Percentiles rank a stretch among this genome's conserved stretches.
These are phyloP conservation scores for Talaromyces trachyspermus DNA, from an alignment of 495 filamentous ascomycete species.

Conservation along the genomic window DNA sequence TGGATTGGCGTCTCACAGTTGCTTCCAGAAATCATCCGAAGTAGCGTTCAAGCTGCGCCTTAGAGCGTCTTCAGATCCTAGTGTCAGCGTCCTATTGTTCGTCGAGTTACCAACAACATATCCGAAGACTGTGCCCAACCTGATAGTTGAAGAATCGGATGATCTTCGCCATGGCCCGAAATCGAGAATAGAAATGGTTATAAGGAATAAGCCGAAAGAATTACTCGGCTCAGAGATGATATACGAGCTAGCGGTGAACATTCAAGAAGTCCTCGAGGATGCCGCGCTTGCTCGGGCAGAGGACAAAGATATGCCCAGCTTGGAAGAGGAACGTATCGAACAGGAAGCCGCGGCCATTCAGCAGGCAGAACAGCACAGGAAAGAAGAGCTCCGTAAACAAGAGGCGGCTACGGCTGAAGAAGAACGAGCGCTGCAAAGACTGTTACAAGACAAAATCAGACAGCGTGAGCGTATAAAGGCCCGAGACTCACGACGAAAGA, in stretches of 20 bases:
- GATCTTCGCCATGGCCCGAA: slow-evolving; percentile 56
- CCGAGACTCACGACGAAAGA: slow-evolving; percentile 29
- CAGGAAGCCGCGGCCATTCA: slow-evolving; percentile 50
- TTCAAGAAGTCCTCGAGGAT: slow-evolving; percentile 85
- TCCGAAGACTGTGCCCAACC: slow-evolving; percentile 73
- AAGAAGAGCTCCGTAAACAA: slow-evolving; percentile 43
- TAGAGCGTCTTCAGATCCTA: slow-evolving; percentile 61
- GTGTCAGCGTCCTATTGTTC: slow-evolving; percentile 52
- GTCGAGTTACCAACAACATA: slow-evolving; percentile 86
- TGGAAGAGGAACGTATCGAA: slow-evolving; percentile 82
- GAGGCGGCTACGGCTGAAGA: slow-evolving; percentile 60
- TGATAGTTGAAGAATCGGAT: slow-evolving; percentile 58
- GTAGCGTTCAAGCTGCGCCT: slow-evolving; percentile 73
- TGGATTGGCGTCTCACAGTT: too few species aligned
- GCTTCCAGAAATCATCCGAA: slow-evolving; percentile 59
- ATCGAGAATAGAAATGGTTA: slow-evolving; percentile 60
- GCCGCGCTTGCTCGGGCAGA: slow-evolving; percentile 66
- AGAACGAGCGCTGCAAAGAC: slow-evolving; percentile 62
- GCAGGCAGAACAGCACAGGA: slow-evolving; percentile 45
- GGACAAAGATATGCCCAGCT: slow-evolving; percentile 67
- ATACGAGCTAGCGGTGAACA: slow-evolving; percentile 70
- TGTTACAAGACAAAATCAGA: slow-evolving; percentile 69
- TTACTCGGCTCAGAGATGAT: slow-evolving; percentile 84
- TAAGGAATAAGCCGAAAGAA: slow-evolving; percentile 61
- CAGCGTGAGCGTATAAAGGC: slow-evolving; percentile 40